Evolutionary conservation across 805 yeast genomes (phyloP).

Genomic region (Pachysolen tannophilus): DNA sequence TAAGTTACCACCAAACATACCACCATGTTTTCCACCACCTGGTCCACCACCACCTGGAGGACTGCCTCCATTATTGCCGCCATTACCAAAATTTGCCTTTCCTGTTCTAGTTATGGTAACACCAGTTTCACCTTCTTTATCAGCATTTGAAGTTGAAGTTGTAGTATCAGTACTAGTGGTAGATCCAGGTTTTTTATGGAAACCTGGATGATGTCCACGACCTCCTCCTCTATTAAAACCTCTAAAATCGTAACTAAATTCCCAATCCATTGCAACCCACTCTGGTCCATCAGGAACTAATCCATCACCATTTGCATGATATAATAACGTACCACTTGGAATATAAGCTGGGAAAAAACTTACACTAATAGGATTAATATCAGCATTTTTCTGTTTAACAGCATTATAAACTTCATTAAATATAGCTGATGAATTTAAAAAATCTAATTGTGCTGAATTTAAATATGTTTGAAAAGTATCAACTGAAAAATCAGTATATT

Average conservation of each 20-base stretch:
- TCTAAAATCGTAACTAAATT: constrained; percentile 46
- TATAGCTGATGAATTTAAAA: constrained; percentile 42
- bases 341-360: constrained; percentile 52
- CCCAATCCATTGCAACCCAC: constrained; percentile 61
- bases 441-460: constrained; percentile 23
- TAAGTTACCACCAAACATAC: constrained; percentile 10
- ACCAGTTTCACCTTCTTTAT: too few relatives aligned
- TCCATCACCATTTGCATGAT: constrained; percentile 40
- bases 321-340: constrained; percentile 50
- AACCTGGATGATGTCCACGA: constrained; percentile 3
- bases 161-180: too few relatives aligned
- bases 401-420: constrained; percentile 50
- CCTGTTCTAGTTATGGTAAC: too few relatives aligned
- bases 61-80: background rate
- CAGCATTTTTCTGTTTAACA: constrained; percentile 41
- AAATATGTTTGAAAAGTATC: constrained; percentile 17
- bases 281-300: constrained; percentile 39
- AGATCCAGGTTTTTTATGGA: constrained; percentile 1
- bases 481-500: constrained; percentile 2
- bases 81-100: background rate
- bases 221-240: constrained; percentile 14
- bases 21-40: constrained; percentile 6
- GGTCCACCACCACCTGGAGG: constrained; percentile 5
- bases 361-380: constrained; percentile 49
- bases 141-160: too few relatives aligned